These are phyloP conservation scores for Pyropia haitanensis DNA, from an alignment of 23 red algal genomes.

Conservation along the genomic window DNA sequence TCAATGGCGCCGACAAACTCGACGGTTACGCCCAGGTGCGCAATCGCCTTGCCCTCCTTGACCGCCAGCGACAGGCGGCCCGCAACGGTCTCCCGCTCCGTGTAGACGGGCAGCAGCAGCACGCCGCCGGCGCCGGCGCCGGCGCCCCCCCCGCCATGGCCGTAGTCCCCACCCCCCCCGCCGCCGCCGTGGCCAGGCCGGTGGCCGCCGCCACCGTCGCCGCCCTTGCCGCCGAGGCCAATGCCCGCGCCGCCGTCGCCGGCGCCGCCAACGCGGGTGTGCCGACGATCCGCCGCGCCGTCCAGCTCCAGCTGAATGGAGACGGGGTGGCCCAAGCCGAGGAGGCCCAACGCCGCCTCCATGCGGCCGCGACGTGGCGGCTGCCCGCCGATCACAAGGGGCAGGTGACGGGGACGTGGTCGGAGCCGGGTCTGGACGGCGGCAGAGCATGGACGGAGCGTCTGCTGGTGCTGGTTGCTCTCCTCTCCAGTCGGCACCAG, in stretches of 20 bases:
- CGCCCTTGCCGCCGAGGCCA: slow-evolving; percentile 26
- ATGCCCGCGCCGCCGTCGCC: not conserved
- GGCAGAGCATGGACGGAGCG: too few relatives aligned
- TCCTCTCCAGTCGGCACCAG: too few relatives aligned
- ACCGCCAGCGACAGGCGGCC: slow-evolving; percentile 48
- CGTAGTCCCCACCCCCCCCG: not conserved
- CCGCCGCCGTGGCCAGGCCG: not conserved
- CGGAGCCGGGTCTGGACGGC: too few relatives aligned
- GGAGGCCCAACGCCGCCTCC: slow-evolving; percentile 63
- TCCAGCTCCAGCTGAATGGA: slow-evolving; percentile 39
- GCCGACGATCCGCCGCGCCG: slow-evolving; percentile 13
- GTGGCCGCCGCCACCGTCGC: slow-evolving; percentile 11
- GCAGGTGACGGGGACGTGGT: too few relatives aligned
- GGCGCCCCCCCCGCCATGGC: not conserved
- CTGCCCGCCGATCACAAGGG: too few relatives aligned
- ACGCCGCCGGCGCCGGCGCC: slow-evolving; percentile 1
- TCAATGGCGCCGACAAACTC: slow-evolving; percentile 92
- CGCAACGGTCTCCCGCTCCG: slow-evolving; percentile 69
- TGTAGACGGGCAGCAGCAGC: slow-evolving; percentile 52
- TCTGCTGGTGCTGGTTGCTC: too few relatives aligned
- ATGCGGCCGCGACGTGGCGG: slow-evolving; percentile 4
- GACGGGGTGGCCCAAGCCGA: slow-evolving; percentile 69
- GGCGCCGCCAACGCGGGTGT: not conserved
- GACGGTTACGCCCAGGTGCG: slow-evolving; percentile 57
- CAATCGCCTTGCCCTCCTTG: slow-evolving; percentile 56